phyloP scores from a whole-genome alignment of 108 stramenopile genomes.

The Craspedostauros australis region DNA sequence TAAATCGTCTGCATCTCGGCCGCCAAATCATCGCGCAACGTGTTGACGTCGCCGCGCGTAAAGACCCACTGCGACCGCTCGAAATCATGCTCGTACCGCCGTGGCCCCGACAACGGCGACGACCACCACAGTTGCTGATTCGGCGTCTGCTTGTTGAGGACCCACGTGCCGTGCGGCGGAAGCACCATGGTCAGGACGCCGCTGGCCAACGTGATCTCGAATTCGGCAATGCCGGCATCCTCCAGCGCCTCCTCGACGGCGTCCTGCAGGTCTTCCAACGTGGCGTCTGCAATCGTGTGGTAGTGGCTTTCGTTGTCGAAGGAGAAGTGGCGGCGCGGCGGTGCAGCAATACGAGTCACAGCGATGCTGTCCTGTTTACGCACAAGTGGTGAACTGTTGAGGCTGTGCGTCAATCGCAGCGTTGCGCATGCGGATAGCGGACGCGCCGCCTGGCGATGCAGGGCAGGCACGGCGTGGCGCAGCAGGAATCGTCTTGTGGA shows the following conservation, averaged over 20 bases:
- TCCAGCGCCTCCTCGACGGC: constrained; percentile 80
- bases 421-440: too few relatives aligned
- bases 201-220: constrained; percentile 58
- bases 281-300: constrained; percentile 81
- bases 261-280: constrained; percentile 84
- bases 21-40: too few relatives aligned
- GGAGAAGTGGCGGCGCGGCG: too few relatives aligned
- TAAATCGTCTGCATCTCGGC: too few relatives aligned
- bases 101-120: constrained; percentile 86
- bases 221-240: constrained; percentile 36
- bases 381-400: too few relatives aligned
- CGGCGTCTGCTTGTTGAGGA: constrained; percentile 96
- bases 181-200: constrained; percentile 74
- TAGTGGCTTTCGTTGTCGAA: constrained; percentile 73
- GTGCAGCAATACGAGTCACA: too few relatives aligned
- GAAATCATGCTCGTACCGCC: constrained; percentile 79
- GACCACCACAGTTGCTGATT: constrained; percentile 92
- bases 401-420: too few relatives aligned
- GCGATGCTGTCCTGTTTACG: too few relatives aligned
- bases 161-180: constrained; percentile 86
- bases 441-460: too few relatives aligned
- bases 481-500: too few relatives aligned
- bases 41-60: constrained; percentile 47
- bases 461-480: too few relatives aligned
- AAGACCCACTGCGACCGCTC: constrained; percentile 62